Evolutionary conservation across 345 rosid genomes (phyloP).

Genomic region (Lepidium didymum): DNA sequence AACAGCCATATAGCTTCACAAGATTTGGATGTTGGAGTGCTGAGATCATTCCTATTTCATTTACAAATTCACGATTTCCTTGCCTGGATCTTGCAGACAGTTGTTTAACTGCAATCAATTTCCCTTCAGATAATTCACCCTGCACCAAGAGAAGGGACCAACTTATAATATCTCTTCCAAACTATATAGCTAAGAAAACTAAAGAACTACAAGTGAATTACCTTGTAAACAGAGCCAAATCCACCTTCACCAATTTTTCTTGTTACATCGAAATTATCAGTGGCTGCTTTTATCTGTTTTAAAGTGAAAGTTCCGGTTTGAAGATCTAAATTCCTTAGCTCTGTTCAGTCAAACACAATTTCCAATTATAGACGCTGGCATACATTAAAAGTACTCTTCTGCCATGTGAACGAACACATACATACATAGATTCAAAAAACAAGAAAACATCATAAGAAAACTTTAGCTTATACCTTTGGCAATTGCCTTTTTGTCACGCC

Average conservation of each 20-base stretch:
- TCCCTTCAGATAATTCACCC: slow-evolving; percentile 69
- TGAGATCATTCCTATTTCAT: slow-evolving; percentile 74
- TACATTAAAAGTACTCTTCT: not conserved
- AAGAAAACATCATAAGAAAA: not conserved
- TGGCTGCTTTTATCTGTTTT: slow-evolving; percentile 63
- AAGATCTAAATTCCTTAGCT: slow-evolving; percentile 53
- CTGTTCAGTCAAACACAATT: slow-evolving; percentile 29
- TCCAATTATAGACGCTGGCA: not conserved
- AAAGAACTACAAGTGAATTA: slow-evolving; percentile 5
- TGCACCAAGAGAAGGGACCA: slow-evolving; percentile 18
- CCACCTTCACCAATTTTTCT: slow-evolving; percentile 81
- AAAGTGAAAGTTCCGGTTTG: slow-evolving; percentile 60
- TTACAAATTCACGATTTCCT: slow-evolving; percentile 69
- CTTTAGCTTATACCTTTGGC: slow-evolving; percentile 48
- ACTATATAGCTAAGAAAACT: not conserved
- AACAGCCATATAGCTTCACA: slow-evolving; percentile 65
- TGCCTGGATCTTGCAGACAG: slow-evolving; percentile 68
- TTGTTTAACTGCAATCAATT: slow-evolving; percentile 62
- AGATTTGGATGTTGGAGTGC: slow-evolving; percentile 79
- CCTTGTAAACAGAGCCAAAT: slow-evolving; percentile 72
- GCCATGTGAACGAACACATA: not conserved
- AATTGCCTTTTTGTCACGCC: slow-evolving; percentile 38
- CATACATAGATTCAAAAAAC: not conserved
- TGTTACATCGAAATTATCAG: slow-evolving; percentile 47
- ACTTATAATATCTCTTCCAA: not conserved